A percentile compares a stretch with the other conserved stretches of the same genome.
Evolutionary conservation across 495 filamentous ascomycete species (phyloP).

Genomic region (Cetradonia linearis): DNA sequence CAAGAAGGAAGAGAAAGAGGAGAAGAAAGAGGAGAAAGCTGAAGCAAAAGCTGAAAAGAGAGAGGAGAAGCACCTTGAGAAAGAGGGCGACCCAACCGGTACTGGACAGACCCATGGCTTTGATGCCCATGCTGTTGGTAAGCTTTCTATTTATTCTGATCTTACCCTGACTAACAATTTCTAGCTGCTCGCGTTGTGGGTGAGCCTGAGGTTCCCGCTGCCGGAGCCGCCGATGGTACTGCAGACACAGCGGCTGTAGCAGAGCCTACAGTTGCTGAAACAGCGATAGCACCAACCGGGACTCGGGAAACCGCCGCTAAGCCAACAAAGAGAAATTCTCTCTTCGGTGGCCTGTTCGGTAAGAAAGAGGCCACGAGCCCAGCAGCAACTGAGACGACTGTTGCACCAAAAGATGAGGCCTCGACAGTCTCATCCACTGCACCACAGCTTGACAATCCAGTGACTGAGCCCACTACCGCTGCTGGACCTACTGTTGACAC

Average conservation of each 20-base stretch:
- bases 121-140: slow-evolving; percentile 22
- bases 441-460: slow-evolving; percentile 44
- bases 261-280: slow-evolving; percentile 23
- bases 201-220: slow-evolving; percentile 17
- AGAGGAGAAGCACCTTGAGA: slow-evolving; percentile 32
- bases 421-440: slow-evolving; percentile 38
- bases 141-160: neutral
- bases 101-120: slow-evolving; percentile 12
- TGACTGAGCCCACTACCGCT: slow-evolving; percentile 36
- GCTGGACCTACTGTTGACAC: slow-evolving; percentile 25
- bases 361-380: slow-evolving; percentile 45
- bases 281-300: slow-evolving; percentile 29
- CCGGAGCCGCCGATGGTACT: slow-evolving; percentile 8
- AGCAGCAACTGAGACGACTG: slow-evolving; percentile 41
- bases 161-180: slow-evolving; percentile 7
- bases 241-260: slow-evolving; percentile 9
- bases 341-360: slow-evolving; percentile 43
- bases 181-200: slow-evolving; percentile 22
- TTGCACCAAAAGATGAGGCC: slow-evolving; percentile 34
- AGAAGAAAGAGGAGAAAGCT: slow-evolving; percentile 43
- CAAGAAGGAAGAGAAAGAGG: slow-evolving; percentile 39
- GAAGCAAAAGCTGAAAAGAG: slow-evolving; percentile 36
- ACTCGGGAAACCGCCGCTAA: slow-evolving; percentile 23
- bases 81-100: slow-evolving; percentile 8
- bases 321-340: slow-evolving; percentile 41